Evolutionary conservation across 495 filamentous ascomycete genomes (phyloP), one percentile per base, ranked within the genome.

Genomic region (Neurospora discreta): DNA sequence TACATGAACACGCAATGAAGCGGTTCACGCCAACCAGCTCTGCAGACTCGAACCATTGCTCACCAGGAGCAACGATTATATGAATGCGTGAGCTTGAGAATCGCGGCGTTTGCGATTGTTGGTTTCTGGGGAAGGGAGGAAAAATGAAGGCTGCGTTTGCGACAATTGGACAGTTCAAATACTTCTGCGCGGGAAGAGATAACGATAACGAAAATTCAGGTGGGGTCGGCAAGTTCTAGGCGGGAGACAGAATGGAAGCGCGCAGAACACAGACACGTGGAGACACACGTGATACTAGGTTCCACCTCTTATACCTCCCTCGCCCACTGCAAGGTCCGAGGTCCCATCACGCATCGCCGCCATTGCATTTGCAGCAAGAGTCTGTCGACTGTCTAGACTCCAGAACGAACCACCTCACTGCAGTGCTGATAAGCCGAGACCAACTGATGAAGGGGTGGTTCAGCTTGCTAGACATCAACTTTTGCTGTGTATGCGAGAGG

Each of bases 171-270:
- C 30, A 65, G 52, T 65, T 65, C 52, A 73, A 71, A 75, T 73
- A 73, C 41, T 65, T 26, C 52, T 65, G 52, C 52, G 39, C 60
- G 36, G 20, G 23, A 15, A 41, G 3, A 30, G 73, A 73, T 70
- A 72, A 71, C 73, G 72, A 73, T 73, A 71, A 71, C 46, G 38
- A 70, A 71, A 71, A 68, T 33, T 68, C 44, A 68, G 52, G 72
- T 73, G 72, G 70, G 39, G 72, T 36, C 52, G 52, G 26, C 33
- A 30, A 65, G 52, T 65, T 65, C 52, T 3, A 18, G 52, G 52
- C 26, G 26, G 52, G 52, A 65, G 52, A 65, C 7, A 65, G 52
- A 33, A 18, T 60, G 2, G 52, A 65, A 65, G 52, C 4, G 23
- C 46, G 52, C 52, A 65, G 52, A 65, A 36, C 52, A 65, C 3